A percentile compares a stretch with the other conserved stretches of the same genome.
These are phyloP conservation scores for Forsythia suspensa DNA, from an alignment of 257 asterid genomes.

Conservation along the genomic window DNA sequence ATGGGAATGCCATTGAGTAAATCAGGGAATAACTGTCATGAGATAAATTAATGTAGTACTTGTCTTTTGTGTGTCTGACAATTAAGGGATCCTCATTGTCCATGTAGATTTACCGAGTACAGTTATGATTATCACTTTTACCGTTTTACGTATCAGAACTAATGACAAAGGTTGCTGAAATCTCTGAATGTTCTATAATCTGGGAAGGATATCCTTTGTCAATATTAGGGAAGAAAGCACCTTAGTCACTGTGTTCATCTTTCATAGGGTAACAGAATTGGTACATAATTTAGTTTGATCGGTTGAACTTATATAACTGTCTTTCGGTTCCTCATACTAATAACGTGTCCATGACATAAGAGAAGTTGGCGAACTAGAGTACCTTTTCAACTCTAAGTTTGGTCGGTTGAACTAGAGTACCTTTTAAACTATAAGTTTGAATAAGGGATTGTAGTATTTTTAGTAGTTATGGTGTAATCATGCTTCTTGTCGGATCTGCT, in stretches of 20 bases:
- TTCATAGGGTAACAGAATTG: background rate
- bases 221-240: background rate
- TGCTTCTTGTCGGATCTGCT: background rate
- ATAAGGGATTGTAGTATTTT: background rate
- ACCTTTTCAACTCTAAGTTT: background rate
- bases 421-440: background rate
- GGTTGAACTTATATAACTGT: background rate
- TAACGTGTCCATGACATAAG: background rate
- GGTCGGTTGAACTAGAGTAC: background rate
- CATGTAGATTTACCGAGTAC: conserved; percentile 2
- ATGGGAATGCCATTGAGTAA: conserved; percentile 4
- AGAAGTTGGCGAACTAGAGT: background rate
- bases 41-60: background rate
- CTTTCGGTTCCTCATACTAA: conserved; percentile 1
- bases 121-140: background rate
- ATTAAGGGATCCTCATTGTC: conserved; percentile 9
- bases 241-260: background rate
- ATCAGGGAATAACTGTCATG: conserved; percentile 8
- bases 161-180: background rate
- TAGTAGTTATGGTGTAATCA: background rate
- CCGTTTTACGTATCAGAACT: conserved; percentile 12
- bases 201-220: conserved; percentile 3
- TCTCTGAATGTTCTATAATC: background rate
- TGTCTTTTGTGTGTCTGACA: conserved; percentile 1
- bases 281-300: background rate